These are phyloP conservation scores for Gossypium schwendimanii DNA, from an alignment of 441 rosid genomes.

Conservation along the genomic window DNA sequence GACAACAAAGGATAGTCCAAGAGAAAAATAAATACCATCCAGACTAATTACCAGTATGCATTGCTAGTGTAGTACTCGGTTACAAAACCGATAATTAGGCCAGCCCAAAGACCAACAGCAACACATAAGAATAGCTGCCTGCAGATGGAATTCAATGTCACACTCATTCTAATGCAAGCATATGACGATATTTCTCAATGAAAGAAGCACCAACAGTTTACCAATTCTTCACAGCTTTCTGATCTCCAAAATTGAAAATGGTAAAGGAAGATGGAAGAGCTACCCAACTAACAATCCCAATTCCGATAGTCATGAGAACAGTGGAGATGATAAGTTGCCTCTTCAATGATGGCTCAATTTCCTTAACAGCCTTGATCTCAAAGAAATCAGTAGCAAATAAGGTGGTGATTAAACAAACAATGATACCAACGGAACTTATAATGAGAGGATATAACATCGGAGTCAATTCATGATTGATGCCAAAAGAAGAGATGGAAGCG, in stretches of 20 bases:
- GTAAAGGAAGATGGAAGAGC: slow-evolving; percentile 82
- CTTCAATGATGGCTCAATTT: slow-evolving; percentile 84
- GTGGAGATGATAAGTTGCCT: slow-evolving; percentile 82
- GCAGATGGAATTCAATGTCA: slow-evolving; percentile 20
- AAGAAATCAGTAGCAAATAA: slow-evolving; percentile 77
- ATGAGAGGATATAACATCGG: slow-evolving; percentile 79
- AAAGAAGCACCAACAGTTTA: slow-evolving; percentile 13
- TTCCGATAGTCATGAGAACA: slow-evolving; percentile 65
- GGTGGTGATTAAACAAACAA: slow-evolving; percentile 80
- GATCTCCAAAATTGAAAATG: slow-evolving; percentile 75
- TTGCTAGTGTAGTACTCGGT: slow-evolving; percentile 92
- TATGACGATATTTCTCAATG: background rate
- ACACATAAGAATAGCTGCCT: slow-evolving; percentile 85
- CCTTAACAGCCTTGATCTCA: slow-evolving; percentile 80
- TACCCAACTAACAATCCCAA: slow-evolving; percentile 63
- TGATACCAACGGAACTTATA: slow-evolving; percentile 73
- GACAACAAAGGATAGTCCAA: background rate
- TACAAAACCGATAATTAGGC: slow-evolving; percentile 79
- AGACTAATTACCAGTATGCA: slow-evolving; percentile 58
- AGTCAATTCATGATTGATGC: slow-evolving; percentile 71
- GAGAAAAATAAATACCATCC: background rate
- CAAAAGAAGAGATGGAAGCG: slow-evolving; percentile 91
- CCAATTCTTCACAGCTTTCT: slow-evolving; percentile 85
- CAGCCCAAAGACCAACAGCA: slow-evolving; percentile 94
- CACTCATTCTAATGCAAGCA: background rate